Evolutionary conservation across 257 asterid genomes (phyloP).

Genomic region (Mitragyna speciosa): DNA sequence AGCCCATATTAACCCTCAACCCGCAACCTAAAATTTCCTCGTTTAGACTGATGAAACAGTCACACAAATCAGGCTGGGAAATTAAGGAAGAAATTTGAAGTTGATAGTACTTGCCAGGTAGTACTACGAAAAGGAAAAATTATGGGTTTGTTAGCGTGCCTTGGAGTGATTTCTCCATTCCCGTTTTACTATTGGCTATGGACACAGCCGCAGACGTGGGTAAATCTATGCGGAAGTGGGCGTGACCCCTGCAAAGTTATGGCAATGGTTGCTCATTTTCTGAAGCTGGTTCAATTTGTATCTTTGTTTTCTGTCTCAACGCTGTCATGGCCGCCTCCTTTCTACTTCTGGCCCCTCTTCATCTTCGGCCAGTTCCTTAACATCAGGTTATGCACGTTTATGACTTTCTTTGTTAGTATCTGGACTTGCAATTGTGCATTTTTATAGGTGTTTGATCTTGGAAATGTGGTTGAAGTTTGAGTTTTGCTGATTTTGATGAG

Average conservation of each 20-base stretch:
- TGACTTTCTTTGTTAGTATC: neutral
- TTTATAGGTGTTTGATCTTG: neutral
- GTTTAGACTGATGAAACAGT: neutral
- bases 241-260: slow-evolving; percentile 74
- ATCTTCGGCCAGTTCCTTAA: slow-evolving; percentile 82
- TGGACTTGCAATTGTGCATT: neutral
- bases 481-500: neutral
- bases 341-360: slow-evolving; percentile 85
- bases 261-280: slow-evolving; percentile 70
- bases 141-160: slow-evolving; percentile 69
- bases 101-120: no score
- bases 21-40: neutral
- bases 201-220: slow-evolving; percentile 83
- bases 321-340: slow-evolving; percentile 89
- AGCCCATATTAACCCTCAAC: neutral
- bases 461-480: neutral
- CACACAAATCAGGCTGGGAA: neutral
- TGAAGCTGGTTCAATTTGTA: slow-evolving; percentile 65
- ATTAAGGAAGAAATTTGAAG: neutral
- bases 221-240: slow-evolving; percentile 66
- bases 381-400: slow-evolving; percentile 52
- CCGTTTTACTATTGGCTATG: slow-evolving; percentile 86
- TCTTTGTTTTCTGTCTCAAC: slow-evolving; percentile 68
- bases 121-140: neutral
- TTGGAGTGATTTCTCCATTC: slow-evolving; percentile 80